phyloP scores from a whole-genome alignment of 2,329 filamentous ascomycete species.

The Hymenoscyphus infarciens region DNA sequence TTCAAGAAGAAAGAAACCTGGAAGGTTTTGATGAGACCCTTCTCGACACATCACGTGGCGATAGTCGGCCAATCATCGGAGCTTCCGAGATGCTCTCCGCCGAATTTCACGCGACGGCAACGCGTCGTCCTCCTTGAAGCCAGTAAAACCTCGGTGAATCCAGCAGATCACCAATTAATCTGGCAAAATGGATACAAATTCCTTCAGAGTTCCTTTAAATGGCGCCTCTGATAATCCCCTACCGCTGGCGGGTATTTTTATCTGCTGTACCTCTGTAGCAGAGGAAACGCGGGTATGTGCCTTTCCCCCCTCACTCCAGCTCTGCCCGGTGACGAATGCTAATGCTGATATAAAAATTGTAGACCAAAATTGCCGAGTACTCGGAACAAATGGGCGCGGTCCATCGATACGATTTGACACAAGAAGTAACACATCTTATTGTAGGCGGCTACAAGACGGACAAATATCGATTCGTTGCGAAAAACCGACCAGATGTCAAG shows the following conservation, averaged over 20 bases:
- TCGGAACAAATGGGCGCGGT: slow-evolving; percentile 79
- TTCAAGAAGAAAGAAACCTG: neutral
- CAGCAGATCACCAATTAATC: neutral
- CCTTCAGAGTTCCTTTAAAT: slow-evolving; percentile 21
- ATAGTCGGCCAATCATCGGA: too few relatives aligned
- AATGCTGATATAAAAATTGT: slow-evolving; percentile 12
- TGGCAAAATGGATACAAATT: slow-evolving; percentile 1
- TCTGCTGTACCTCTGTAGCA: slow-evolving; percentile 85
- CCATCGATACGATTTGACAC: slow-evolving; percentile 90
- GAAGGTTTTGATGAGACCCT: neutral
- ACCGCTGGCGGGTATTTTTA: slow-evolving; percentile 65
- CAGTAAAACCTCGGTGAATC: neutral
- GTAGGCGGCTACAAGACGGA: slow-evolving; percentile 85
- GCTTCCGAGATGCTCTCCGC: neutral
- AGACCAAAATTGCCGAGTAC: slow-evolving; percentile 56
- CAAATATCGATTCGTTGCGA: slow-evolving; percentile 95
- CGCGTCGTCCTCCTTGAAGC: neutral
- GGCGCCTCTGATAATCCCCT: slow-evolving; percentile 21
- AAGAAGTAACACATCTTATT: slow-evolving; percentile 90
- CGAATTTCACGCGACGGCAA: slow-evolving; percentile 1
- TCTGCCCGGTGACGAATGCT: slow-evolving; percentile 1
- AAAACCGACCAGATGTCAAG: slow-evolving; percentile 79
- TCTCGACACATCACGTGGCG: too few relatives aligned
- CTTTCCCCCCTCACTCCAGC: neutral
- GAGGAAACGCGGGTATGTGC: slow-evolving; percentile 70